These are phyloP conservation scores for Scheffersomyces segobiensis DNA, from an alignment of 1,139 yeast species.

Conservation along the genomic window DNA sequence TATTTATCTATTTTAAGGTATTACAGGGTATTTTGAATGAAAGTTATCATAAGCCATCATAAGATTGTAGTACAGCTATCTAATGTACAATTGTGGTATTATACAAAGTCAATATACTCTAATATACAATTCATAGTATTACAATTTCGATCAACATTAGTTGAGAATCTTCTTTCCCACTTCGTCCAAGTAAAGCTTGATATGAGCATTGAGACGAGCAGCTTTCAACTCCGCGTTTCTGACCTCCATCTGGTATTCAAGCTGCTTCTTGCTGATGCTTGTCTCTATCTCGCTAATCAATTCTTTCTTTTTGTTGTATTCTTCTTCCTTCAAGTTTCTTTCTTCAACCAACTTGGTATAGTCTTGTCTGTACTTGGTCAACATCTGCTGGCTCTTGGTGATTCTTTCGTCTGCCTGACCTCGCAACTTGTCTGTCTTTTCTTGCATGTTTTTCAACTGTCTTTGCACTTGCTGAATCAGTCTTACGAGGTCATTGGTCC, in stretches of 20 bases:
- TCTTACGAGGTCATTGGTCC: constrained; percentile 45
- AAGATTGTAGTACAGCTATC: neutral
- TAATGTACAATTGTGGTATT: neutral
- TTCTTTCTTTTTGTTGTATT: constrained; percentile 48
- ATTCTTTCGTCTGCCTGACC: constrained; percentile 51
- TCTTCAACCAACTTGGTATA: constrained; percentile 52
- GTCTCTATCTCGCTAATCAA: constrained; percentile 50
- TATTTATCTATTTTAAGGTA: neutral
- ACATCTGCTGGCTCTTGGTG: constrained; percentile 37
- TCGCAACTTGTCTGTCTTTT: constrained; percentile 52
- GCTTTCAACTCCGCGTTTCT: constrained; percentile 55
- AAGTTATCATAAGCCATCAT: neutral
- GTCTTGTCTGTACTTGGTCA: constrained; percentile 46
- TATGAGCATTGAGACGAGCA: constrained; percentile 53
- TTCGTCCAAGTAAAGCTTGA: constrained; percentile 49
- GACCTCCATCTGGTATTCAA: constrained; percentile 54
- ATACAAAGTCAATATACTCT: neutral
- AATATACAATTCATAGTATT: neutral
- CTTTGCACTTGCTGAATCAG: constrained; percentile 51
- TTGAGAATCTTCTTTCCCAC: constrained; percentile 39
- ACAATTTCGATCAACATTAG: constrained; percentile 7
- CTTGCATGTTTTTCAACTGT: constrained; percentile 54
- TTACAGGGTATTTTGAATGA: neutral
- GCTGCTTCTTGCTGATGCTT: constrained; percentile 42
- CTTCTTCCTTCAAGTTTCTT: constrained; percentile 52